Evolutionary conservation across 345 rosid genomes (phyloP).

Genomic region (Aethionema arabicum): DNA sequence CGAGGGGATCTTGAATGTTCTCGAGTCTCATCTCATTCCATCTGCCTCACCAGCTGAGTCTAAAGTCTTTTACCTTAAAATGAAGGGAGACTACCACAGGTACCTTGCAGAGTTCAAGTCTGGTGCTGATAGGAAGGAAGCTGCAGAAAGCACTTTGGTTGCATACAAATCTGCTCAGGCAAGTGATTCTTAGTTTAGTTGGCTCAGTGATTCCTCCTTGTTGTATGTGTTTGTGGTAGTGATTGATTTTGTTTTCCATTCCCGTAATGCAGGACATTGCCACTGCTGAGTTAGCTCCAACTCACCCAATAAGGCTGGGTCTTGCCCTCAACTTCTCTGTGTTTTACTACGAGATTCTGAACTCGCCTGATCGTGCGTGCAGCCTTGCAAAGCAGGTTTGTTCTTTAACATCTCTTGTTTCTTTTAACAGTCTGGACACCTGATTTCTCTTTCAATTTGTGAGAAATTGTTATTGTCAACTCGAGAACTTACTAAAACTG

Average conservation of each 20-base stretch:
- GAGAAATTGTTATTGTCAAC: neutral
- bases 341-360: slow-evolving; percentile 95
- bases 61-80: slow-evolving; percentile 92
- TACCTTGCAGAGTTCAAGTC: slow-evolving; percentile 98
- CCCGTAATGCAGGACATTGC: slow-evolving; percentile 74
- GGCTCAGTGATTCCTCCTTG: neutral
- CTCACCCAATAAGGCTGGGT: slow-evolving; percentile 97
- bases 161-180: slow-evolving; percentile 99
- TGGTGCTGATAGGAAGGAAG: slow-evolving; percentile 90
- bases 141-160: slow-evolving; percentile 95
- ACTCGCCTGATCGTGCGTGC: slow-evolving; percentile 98
- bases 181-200: slow-evolving; percentile 1
- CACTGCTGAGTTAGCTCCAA: slow-evolving; percentile 77
- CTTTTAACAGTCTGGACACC: no score
- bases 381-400: slow-evolving; percentile 90
- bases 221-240: neutral
- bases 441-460: no score
- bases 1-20: slow-evolving; percentile 82
- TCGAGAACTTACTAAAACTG: neutral
- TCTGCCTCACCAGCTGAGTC: slow-evolving; percentile 87
- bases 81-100: slow-evolving; percentile 98
- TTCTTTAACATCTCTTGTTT: neutral
- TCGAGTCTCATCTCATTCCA: slow-evolving; percentile 85
- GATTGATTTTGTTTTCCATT: slow-evolving; percentile 5
- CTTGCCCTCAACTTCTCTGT: slow-evolving; percentile 99